These are phyloP conservation scores for Trypanosomatidae sp. DNA, from an alignment of 208 protist species.

Conservation along the genomic window DNA sequence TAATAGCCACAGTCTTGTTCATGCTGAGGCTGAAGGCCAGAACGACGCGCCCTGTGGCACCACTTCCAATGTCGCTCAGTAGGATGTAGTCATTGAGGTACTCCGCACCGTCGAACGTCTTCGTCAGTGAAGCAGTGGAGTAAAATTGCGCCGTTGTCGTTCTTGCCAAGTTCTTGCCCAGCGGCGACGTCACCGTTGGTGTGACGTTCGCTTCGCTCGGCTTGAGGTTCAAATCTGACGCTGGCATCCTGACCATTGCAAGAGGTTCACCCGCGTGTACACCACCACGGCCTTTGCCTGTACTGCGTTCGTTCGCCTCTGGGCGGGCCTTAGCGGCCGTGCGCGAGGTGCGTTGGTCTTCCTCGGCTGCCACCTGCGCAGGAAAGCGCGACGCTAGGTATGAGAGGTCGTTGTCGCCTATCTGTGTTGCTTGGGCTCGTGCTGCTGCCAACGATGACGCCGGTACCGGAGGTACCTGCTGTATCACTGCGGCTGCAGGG, in stretches of 20 bases:
- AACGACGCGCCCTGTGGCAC: conserved; percentile 65
- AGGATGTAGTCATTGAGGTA: conserved; percentile 83
- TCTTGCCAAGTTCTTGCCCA: background rate
- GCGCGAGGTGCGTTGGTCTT: background rate
- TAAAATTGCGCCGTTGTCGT: conserved; percentile 22
- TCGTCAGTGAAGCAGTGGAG: conserved; percentile 24
- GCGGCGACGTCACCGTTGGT: background rate
- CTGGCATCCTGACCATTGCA: background rate
- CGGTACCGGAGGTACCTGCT: background rate
- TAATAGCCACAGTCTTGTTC: conserved; percentile 66
- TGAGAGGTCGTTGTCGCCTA: background rate
- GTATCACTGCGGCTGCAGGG: background rate
- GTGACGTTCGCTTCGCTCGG: background rate
- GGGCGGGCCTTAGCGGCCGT: background rate
- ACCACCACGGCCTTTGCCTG: background rate
- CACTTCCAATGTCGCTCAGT: conserved; percentile 67
- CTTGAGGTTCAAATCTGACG: background rate
- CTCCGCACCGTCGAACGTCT: conserved; percentile 26
- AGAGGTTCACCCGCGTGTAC: background rate
- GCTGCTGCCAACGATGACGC: conserved; percentile 1
- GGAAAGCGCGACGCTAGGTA: background rate
- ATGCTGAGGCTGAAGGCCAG: conserved; percentile 52
- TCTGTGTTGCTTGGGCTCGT: background rate
- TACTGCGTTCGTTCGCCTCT: background rate
- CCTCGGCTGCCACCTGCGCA: background rate